Base-by-base conservation (phyloP, 208 protist species). In the Wallacemonas rigidus region DNA sequence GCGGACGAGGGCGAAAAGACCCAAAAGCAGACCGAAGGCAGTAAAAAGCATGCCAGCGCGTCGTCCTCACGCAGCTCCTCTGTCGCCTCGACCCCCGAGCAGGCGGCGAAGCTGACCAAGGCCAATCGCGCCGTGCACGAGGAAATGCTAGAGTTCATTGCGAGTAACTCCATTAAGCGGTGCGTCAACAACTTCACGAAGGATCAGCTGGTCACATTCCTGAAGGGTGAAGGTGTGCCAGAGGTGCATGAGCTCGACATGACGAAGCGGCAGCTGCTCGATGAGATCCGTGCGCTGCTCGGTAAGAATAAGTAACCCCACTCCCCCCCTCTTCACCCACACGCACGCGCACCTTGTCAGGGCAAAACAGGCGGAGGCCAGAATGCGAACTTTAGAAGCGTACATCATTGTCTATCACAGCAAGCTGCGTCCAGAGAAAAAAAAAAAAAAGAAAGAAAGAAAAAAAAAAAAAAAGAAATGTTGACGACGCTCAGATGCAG, bases 201-300 rank as follows among this genome's bases (percentile, higher is more conserved):
- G 70, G 55, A 58, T 7, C 70, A 86, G 60, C 81, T 89, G 65
- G 61, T 81, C 43, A 36, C 51, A 11, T 86, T 81, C 56, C 74
- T 89, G 40, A 60, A 70, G 8, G 78, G 74, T 35, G 75, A 86
- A 53, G 81, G 84, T 14, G 76, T 81, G 48, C 43, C 70, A 12
- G 35, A 75, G 8, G 68, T 75, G 9, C 35, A 7, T 2, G 47
- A 75, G 44, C 68, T 55, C 14, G 58, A 55, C 47, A 76, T 65
- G 47, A 77, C 79, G 17, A 94, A 94, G 76, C 82, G 78, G 67
- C 60, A 83, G 9, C 67, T 94, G 48, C 83, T 94, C 35, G 69
- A 79, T 39, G 79, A 83, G 64, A 79, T 80, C n/a, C 86, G 81
- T 11, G 72, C 67, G 17, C 61, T 90, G 44, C 53, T 86, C 38